Evolutionary conservation across 805 yeast species (phyloP).

Genomic region (Myxozyma mucilagina): DNA sequence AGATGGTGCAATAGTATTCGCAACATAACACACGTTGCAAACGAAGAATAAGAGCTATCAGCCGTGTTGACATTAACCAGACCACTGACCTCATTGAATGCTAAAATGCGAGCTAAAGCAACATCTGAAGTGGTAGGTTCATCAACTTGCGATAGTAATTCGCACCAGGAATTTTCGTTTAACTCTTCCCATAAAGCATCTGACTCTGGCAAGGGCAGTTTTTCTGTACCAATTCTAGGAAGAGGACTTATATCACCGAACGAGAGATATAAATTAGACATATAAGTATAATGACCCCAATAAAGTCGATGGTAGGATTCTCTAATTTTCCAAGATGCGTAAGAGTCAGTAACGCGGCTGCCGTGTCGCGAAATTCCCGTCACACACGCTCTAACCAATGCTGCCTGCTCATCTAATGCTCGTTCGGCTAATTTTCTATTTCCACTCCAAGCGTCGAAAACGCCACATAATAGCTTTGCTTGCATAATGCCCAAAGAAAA

Average conservation of each 20-base stretch:
- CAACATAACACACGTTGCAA: conserved; percentile 16
- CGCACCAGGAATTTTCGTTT: conserved; percentile 7
- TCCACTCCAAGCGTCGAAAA: conserved; percentile 22
- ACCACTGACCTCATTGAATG: conserved; percentile 10
- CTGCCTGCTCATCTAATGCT: conserved; percentile 21
- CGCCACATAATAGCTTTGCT: conserved; percentile 15
- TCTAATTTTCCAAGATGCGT: conserved; percentile 9
- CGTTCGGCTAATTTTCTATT: conserved; percentile 11
- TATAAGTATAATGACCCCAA: conserved; percentile 21
- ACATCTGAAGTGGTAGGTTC: conserved; percentile 15
- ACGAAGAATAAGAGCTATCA: conserved; percentile 6
- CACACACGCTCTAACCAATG: conserved; percentile 19
- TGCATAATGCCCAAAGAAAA: conserved; percentile 14
- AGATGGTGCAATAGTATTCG: conserved; percentile 17
- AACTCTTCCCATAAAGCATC: conserved; percentile 33
- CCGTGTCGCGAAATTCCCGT: conserved; percentile 9
- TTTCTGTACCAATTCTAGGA: conserved; percentile 28
- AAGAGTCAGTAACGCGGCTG: neutral
- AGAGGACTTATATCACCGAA: conserved; percentile 20
- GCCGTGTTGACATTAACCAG: neutral
- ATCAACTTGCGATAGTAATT: neutral
- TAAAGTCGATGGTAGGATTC: conserved; percentile 19
- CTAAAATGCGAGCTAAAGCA: conserved; percentile 10
- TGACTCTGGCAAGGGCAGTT: conserved; percentile 33
- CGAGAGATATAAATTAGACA: conserved; percentile 14